phyloP scores from a whole-genome alignment of 345 rosid genomes.

The Sapria himalayana region DNA sequence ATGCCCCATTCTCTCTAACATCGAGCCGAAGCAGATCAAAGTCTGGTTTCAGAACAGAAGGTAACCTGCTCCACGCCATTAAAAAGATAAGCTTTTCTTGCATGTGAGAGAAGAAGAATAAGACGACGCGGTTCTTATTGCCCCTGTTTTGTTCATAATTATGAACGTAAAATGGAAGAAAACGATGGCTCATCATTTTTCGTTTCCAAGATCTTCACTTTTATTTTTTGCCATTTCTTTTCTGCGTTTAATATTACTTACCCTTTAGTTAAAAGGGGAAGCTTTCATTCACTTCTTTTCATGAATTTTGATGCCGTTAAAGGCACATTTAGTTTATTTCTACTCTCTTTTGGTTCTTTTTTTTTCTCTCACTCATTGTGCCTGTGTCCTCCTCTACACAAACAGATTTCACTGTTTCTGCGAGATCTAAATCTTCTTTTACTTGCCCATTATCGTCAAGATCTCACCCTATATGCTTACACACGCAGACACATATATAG shows the following conservation, averaged over 20 bases:
- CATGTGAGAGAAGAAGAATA: background rate
- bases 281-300: no score
- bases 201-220: background rate
- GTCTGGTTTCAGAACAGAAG: constrained; percentile 62
- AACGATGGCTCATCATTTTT: background rate
- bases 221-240: background rate
- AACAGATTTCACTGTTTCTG: no score
- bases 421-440: no score
- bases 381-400: no score
- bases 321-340: no score
- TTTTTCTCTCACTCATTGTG: no score
- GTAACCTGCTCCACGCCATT: constrained; percentile 7
- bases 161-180: background rate
- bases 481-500: no score
- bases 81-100: background rate
- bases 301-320: no score
- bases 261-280: no score
- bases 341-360: no score
- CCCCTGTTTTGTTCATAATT: background rate
- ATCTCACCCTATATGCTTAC: no score
- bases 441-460: no score
- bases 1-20: constrained; percentile 43
- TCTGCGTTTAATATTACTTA: background rate
- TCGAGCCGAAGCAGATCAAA: constrained; percentile 55
- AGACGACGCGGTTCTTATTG: background rate